phyloP scores from a whole-genome alignment of 345 rosid genomes.

The Alliaria petiolata region DNA sequence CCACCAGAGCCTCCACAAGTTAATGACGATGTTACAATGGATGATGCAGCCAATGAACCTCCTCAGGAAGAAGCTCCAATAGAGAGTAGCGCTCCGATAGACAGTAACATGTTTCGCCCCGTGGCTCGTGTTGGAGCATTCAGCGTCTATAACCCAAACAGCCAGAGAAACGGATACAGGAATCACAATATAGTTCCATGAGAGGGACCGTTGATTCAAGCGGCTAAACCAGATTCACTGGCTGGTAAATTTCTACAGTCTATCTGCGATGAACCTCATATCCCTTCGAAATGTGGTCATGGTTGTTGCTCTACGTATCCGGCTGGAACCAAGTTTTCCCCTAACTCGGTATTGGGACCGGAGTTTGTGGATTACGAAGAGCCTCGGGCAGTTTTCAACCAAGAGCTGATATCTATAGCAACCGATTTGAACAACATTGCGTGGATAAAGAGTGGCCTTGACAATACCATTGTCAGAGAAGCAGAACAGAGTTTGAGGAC shows the following conservation, averaged over 20 bases:
- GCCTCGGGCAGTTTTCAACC: conserved; percentile 48
- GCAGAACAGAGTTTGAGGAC: conserved; percentile 38
- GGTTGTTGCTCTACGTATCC: conserved; percentile 64
- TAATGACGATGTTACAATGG: conserved; percentile 35
- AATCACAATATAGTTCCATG: conserved; percentile 37
- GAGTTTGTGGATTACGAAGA: conserved; percentile 84
- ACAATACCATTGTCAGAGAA: conserved; percentile 41
- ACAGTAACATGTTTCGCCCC: conserved; percentile 40
- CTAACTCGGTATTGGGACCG: conserved; percentile 61
- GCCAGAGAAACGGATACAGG: conserved; percentile 32
- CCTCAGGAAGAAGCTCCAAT: conserved; percentile 20
- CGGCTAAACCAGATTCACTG: conserved; percentile 43
- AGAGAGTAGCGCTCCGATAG: conserved; percentile 13
- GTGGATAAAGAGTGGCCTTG: conserved; percentile 79
- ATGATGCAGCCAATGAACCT: conserved; percentile 30
- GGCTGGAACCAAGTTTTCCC: conserved; percentile 18
- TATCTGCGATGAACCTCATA: conserved; percentile 42
- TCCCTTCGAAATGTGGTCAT: conserved; percentile 66
- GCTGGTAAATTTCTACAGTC: conserved; percentile 53
- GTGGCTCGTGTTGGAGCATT: conserved; percentile 71
- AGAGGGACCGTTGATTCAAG: conserved; percentile 53
- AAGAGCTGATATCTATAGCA: conserved; percentile 70
- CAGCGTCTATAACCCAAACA: conserved; percentile 47
- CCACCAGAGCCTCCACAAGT: conserved; percentile 26
- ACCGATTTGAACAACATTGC: conserved; percentile 84